A percentile compares a stretch with the other conserved stretches of the same genome.
Evolutionary conservation across 1,284 basidiomycete genomes (phyloP).

Genomic region (Cryptococcus hybrid): DNA sequence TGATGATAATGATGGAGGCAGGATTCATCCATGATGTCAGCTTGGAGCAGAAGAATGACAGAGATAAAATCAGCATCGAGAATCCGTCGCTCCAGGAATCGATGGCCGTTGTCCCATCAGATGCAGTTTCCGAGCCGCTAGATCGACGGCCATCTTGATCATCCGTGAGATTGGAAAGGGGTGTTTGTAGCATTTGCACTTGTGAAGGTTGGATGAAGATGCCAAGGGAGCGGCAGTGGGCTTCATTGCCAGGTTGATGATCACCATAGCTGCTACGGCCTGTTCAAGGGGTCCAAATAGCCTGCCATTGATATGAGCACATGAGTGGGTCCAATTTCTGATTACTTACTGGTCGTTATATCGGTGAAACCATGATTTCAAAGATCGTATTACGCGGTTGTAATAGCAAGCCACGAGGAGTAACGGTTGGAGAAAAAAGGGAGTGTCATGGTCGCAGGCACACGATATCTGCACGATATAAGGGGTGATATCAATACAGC

Average conservation of each 20-base stretch:
- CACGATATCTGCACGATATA: no score
- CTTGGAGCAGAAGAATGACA: no score
- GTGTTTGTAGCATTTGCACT: no score
- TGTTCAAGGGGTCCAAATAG: conserved; percentile 40
- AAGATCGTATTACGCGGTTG: background rate
- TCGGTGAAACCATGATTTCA: conserved; percentile 8
- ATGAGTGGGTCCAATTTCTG: background rate
- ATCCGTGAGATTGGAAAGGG: no score
- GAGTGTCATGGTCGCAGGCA: conserved; percentile 12
- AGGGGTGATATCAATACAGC: background rate
- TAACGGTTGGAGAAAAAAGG: conserved; percentile 28
- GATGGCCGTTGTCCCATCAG: no score
- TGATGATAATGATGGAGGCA: conserved; percentile 1
- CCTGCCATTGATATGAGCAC: conserved; percentile 7
- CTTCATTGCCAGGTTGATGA: conserved; percentile 27
- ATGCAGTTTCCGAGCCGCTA: no score
- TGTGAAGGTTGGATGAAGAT: no score
- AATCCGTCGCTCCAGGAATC: no score
- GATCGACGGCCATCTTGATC: no score
- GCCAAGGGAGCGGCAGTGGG: conserved; percentile 1
- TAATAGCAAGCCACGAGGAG: conserved; percentile 20
- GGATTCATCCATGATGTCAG: no score
- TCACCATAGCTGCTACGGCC: conserved; percentile 24
- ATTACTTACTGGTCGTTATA: conserved; percentile 15
- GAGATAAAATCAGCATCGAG: no score